Conservation (phyloP, 2,329 filamentous ascomycete species). For the Fusarium papillatum region DNA sequence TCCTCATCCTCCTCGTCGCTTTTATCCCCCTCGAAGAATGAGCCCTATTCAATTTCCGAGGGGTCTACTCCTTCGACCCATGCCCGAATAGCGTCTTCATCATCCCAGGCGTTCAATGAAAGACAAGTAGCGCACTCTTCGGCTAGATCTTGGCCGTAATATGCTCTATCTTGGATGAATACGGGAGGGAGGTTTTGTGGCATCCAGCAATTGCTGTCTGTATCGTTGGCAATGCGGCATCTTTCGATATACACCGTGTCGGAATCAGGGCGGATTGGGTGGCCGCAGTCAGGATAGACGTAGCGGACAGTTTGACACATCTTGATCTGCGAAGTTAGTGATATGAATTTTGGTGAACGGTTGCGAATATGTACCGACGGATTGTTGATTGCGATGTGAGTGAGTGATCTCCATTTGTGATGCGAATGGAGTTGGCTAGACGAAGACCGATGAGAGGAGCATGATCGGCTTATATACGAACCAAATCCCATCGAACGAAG, state of each 20-base stretch:
- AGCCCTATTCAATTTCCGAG: background rate
- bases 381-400: no score
- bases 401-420: no score
- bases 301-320: conserved; percentile 44
- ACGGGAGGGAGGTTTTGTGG: conserved; percentile 1
- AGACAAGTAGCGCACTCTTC: conserved; percentile 5
- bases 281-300: conserved; percentile 39
- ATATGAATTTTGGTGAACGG: background rate
- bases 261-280: conserved; percentile 21
- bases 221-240: conserved; percentile 23
- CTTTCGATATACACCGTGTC: conserved; percentile 25
- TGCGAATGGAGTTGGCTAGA: no score
- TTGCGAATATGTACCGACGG: background rate
- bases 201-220: conserved; percentile 39
- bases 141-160: conserved; percentile 12
- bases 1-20: background rate
- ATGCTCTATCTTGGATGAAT: conserved; percentile 11
- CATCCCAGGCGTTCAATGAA: background rate
- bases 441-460: background rate
- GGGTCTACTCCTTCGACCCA: background rate
- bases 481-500: background rate
- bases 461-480: background rate
- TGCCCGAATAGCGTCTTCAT: background rate
- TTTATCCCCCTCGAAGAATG: background rate
- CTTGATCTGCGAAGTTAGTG: background rate